Base-by-base conservation (phyloP, 1,284 basidiomycete genomes). In the Pulchroboletus neoregius region DNA sequence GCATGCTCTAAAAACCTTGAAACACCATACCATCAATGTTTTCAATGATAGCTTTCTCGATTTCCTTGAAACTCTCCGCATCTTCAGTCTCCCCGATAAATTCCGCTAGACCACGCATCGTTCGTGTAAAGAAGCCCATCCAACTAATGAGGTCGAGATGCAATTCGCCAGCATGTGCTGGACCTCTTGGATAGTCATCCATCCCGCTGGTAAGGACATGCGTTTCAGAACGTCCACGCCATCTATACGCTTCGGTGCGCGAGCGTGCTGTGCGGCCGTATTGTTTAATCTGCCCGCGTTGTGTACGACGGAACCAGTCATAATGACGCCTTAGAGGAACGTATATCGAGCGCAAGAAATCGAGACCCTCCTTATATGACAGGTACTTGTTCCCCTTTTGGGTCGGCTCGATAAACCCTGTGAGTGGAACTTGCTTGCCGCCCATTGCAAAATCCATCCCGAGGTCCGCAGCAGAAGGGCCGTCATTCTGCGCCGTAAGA, bases 201-300 rank as follows among this genome's bases (percentile, higher is more conserved):
- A 97, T 84, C 0, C 94, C 94, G 57, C 88, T 92, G 0, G 94
- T 95, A 45, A 97, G 70, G 22, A 97, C 88, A 68, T 97, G 94
- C 38, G 77, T 75, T 58, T 84, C 76, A 7, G 89, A 88, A 30
- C 94, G 76, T n/a, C 94, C 94, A 30, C 94, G 80, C 94, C 94
- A 97, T 39, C 94, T 78, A 68, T 94, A 97, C 0, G 80, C 94
- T 67, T 97, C 94, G 2, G 81, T 82, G 44, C 87, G 76, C n/a
- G 88, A 91, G 7, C 87, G 79, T 1, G 91, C 87, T 50, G 78
- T 77, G 28, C 93, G 80, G 5, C 78, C 81, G 67, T 93, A 97
- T 62, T 92, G 89, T 60, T 90, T 89, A 59, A 97, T 89, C 65
- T 94, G 91, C 8, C 92, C 92, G 8, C 88, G 81, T 67, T 97